Percentiles rank a stretch among this genome's conserved stretches.
Evolutionary conservation across 164 flowering plant genomes (phyloP).

Genomic region (Amborella trichopoda): DNA sequence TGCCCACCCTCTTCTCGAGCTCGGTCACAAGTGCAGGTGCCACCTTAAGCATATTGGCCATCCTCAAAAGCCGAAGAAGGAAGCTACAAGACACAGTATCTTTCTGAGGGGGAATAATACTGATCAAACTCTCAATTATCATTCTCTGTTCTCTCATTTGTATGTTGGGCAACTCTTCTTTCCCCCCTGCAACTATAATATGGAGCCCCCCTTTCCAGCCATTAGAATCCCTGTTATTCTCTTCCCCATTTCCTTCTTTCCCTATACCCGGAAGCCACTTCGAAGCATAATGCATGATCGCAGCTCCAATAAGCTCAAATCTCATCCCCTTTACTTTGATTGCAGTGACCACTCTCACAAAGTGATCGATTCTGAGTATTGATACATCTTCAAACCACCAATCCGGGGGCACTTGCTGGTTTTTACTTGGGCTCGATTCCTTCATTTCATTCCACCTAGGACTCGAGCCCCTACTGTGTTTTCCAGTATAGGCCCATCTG

Average conservation of each 20-base stretch:
- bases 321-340: constrained; percentile 88
- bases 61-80: constrained; percentile 62
- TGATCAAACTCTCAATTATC: constrained; percentile 92
- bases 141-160: constrained; percentile 67
- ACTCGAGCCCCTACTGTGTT: constrained; percentile 29
- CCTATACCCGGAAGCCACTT: constrained; percentile 78
- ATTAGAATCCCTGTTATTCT: constrained; percentile 13
- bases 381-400: constrained; percentile 96
- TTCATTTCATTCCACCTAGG: constrained; percentile 60
- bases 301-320: constrained; percentile 68
- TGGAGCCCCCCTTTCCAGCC: constrained; percentile 67
- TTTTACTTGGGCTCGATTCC: constrained; percentile 49
- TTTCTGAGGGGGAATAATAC: constrained; percentile 85
- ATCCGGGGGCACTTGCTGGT: constrained; percentile 55
- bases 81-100: constrained; percentile 87
- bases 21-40: constrained; percentile 87
- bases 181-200: constrained; percentile 56
- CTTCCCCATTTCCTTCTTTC: constrained; percentile 30
- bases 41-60: constrained; percentile 76
- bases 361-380: constrained; percentile 71
- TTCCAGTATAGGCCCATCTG: constrained; percentile 66
- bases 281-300: constrained; percentile 62
- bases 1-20: constrained; percentile 81
- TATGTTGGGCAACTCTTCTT: constrained; percentile 38
- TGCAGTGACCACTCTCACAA: constrained; percentile 79